Conservation (phyloP, 768 basidiomycete genomes). For the Rhodocollybia butyracea region DNA sequence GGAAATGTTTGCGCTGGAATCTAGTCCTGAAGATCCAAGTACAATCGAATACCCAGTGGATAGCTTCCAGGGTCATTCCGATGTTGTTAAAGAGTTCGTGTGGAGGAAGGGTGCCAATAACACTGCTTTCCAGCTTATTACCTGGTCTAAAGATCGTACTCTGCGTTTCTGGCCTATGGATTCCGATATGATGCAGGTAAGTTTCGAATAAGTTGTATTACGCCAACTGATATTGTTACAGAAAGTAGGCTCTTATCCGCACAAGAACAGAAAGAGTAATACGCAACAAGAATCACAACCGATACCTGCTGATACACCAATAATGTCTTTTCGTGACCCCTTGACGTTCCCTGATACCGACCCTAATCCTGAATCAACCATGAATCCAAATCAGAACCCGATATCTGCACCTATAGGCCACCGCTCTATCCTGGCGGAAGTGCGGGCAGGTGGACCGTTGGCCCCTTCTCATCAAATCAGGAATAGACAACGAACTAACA, state of each 20-base stretch:
- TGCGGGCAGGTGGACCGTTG: slow-evolving; percentile 48
- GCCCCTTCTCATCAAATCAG: neutral
- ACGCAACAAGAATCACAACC: slow-evolving; percentile 15
- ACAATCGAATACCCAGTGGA: slow-evolving; percentile 50
- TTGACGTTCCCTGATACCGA: neutral
- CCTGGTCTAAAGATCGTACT: slow-evolving; percentile 86
- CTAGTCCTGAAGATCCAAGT: slow-evolving; percentile 13
- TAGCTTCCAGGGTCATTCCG: slow-evolving; percentile 82
- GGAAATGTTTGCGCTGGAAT: slow-evolving; percentile 69
- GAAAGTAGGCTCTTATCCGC: slow-evolving; percentile 45
- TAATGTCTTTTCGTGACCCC: slow-evolving; percentile 9
- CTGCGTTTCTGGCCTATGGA: slow-evolving; percentile 89
- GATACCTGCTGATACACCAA: slow-evolving; percentile 49
- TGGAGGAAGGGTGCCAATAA: slow-evolving; percentile 69
- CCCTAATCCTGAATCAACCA: neutral
- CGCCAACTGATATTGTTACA: slow-evolving; percentile 17
- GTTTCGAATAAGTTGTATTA: neutral
- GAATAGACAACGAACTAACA: neutral
- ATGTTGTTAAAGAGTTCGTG: slow-evolving; percentile 97
- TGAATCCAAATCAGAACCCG: neutral
- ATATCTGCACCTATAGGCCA: slow-evolving; percentile 68
- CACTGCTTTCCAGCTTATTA: slow-evolving; percentile 58
- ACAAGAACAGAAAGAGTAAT: slow-evolving; percentile 14
- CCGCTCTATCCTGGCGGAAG: slow-evolving; percentile 67
- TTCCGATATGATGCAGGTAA: slow-evolving; percentile 63